Evolutionary conservation across 306 rosid species (phyloP).

Genomic region (Medicago lupulina): DNA sequence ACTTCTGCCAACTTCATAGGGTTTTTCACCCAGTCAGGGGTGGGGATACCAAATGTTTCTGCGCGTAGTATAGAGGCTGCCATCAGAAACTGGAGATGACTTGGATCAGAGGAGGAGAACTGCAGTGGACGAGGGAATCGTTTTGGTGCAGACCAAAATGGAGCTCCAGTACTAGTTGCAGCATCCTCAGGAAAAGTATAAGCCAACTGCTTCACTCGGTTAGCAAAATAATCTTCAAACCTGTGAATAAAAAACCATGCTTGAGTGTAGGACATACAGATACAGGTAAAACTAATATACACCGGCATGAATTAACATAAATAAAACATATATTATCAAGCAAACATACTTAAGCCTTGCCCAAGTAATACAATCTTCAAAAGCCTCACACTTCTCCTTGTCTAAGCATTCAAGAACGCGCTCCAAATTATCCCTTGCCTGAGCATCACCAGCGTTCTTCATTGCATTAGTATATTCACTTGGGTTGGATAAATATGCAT

Average conservation of each 20-base stretch:
- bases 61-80: constrained; percentile 86
- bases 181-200: constrained; percentile 98
- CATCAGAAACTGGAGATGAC: constrained; percentile 79
- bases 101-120: constrained; percentile 75
- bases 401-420: constrained; percentile 92
- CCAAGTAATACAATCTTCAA: constrained; percentile 91
- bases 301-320: background rate
- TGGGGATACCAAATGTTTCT: constrained; percentile 88
- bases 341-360: constrained; percentile 80
- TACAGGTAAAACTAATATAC: constrained; percentile 14
- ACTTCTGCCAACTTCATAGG: constrained; percentile 75
- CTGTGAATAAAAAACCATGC: constrained; percentile 47
- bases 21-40: constrained; percentile 86
- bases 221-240: constrained; percentile 91
- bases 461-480: constrained; percentile 70
- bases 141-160: constrained; percentile 99
- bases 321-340: background rate
- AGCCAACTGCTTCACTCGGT: constrained; percentile 88
- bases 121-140: constrained; percentile 86
- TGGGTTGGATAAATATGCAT: constrained; percentile 81
- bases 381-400: constrained; percentile 76
- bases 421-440: constrained; percentile 95
- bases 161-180: constrained; percentile 88
- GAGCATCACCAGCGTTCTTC: constrained; percentile 97
- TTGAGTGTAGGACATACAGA: background rate